Evolutionary conservation across 352 stramenopile species (phyloP).

Genomic region (Globisporangium camurandrum): DNA sequence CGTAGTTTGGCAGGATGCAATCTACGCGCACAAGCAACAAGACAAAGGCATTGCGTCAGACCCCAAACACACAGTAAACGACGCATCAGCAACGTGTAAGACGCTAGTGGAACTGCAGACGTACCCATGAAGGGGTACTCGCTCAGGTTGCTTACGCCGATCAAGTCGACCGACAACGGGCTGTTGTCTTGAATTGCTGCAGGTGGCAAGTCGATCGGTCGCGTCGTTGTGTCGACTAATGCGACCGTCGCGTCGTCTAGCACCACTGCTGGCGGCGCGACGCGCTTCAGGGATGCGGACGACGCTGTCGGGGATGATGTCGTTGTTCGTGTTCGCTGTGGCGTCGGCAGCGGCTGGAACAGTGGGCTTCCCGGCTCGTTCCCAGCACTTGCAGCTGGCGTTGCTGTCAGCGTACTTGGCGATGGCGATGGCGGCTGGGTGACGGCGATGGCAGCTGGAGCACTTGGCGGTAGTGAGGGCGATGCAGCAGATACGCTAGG

Average conservation of each 20-base stretch:
- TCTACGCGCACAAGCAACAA: not conserved
- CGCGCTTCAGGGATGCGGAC: not conserved
- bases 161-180: not conserved
- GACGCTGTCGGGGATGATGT: not conserved
- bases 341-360: not conserved
- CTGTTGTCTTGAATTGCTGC: constrained; percentile 4
- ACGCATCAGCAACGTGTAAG: too few species aligned
- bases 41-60: not conserved
- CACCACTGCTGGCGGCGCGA: not conserved
- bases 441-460: too few species aligned
- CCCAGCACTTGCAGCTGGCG: not conserved
- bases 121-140: constrained; percentile 10
- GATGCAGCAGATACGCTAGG: not conserved
- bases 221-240: not conserved
- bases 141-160: constrained; percentile 2
- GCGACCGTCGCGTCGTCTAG: not conserved
- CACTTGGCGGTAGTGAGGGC: not conserved
- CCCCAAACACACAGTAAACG: too few species aligned
- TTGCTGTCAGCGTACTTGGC: too few species aligned
- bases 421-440: too few species aligned
- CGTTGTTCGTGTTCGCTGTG: constrained; percentile 3
- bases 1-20: constrained; percentile 15
- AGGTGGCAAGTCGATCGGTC: not conserved
- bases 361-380: not conserved
- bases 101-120: too few species aligned